A percentile compares a stretch with the other conserved stretches of the same genome.
phyloP scores from a whole-genome alignment of 2,329 filamentous ascomycete species.

The Colletotrichum echinochloae region DNA sequence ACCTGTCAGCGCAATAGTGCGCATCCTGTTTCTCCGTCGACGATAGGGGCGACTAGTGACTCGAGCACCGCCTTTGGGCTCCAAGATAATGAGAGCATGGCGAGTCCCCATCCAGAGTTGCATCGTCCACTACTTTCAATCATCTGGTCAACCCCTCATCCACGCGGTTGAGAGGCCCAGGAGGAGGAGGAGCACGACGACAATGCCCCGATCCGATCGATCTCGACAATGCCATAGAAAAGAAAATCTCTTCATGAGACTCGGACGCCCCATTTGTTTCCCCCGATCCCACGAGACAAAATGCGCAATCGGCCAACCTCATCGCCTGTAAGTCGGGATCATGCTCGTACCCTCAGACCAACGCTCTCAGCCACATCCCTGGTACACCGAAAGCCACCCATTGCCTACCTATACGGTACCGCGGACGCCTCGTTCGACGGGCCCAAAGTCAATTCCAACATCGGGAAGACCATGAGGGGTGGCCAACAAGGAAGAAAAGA shows the following conservation, averaged over 20 bases:
- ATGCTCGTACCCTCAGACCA: conserved; percentile 35
- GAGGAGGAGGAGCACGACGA: conserved; percentile 16
- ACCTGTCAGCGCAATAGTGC: conserved; percentile 2
- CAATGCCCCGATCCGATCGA: conserved; percentile 35
- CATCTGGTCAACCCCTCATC: conserved; percentile 22
- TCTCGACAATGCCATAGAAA: conserved; percentile 14
- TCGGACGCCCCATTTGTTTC: conserved; percentile 29
- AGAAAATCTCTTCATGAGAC: conserved; percentile 4
- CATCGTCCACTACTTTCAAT: conserved; percentile 34
- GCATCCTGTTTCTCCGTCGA: not conserved
- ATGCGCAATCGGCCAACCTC: conserved; percentile 39
- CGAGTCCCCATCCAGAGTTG: conserved; percentile 28
- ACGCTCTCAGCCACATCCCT: conserved; percentile 38
- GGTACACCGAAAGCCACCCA: conserved; percentile 33
- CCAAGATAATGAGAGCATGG: conserved; percentile 21
- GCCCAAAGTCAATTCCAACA: conserved; percentile 37
- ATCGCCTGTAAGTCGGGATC: conserved; percentile 29
- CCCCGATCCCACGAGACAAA: conserved; percentile 15
- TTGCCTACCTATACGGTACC: conserved; percentile 23
- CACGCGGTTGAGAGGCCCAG: conserved; percentile 19
- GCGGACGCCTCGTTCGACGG: conserved; percentile 19
- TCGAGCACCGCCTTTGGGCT: conserved; percentile 7
- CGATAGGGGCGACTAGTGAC: conserved; percentile 7
- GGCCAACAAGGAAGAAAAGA: not conserved
- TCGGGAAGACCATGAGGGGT: conserved; percentile 13